These are phyloP conservation scores for Diophrys sp. DNA, from an alignment of 73 alveolate genomes.

Conservation along the genomic window DNA sequence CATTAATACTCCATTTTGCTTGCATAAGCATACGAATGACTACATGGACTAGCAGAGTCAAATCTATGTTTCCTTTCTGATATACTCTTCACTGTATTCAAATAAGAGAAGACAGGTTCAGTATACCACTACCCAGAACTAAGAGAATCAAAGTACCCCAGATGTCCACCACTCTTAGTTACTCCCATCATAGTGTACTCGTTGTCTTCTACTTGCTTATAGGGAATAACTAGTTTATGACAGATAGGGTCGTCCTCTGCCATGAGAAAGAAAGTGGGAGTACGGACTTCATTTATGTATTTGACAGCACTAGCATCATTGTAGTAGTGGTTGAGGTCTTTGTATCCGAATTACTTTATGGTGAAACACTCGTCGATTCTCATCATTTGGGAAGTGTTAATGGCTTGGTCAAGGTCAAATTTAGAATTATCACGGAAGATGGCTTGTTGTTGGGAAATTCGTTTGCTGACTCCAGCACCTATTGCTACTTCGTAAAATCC, in stretches of 20 bases:
- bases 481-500: slow-evolving; percentile 24
- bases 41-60: too few species aligned
- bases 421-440: neutral
- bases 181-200: slow-evolving; percentile 17
- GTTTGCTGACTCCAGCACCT: slow-evolving; percentile 6
- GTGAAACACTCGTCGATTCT: slow-evolving; percentile 8
- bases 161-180: slow-evolving; percentile 49
- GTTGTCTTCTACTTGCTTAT: slow-evolving; percentile 9
- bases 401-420: slow-evolving; percentile 11
- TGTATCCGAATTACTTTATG: slow-evolving; percentile 5
- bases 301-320: slow-evolving; percentile 13
- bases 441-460: neutral
- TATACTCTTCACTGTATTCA: too few species aligned
- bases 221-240: slow-evolving; percentile 21
- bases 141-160: slow-evolving; percentile 25
- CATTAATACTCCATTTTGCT: too few species aligned
- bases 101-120: slow-evolving; percentile 22
- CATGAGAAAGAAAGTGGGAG: slow-evolving; percentile 21
- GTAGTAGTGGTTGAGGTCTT: slow-evolving; percentile 17
- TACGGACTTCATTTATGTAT: slow-evolving; percentile 4
- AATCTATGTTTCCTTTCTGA: too few species aligned
- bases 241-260: slow-evolving; percentile 46
- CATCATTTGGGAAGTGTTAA: slow-evolving; percentile 8
- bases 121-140: slow-evolving; percentile 22
- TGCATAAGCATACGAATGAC: too few species aligned